These are phyloP conservation scores for Periglandula ipomoeae DNA, from an alignment of 2,329 filamentous ascomycete genomes.

Conservation along the genomic window DNA sequence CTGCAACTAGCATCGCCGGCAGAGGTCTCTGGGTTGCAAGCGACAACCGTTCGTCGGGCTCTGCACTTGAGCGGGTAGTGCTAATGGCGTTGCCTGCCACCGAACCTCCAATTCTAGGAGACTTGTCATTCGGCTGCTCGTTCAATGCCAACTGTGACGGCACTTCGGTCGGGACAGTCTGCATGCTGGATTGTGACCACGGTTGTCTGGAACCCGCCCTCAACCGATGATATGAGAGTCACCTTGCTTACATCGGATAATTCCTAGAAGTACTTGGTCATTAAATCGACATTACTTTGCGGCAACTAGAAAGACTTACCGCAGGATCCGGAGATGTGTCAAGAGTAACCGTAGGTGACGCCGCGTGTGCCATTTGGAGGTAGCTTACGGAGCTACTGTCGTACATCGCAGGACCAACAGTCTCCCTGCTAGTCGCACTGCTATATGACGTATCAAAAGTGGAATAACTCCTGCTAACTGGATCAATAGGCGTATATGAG, in stretches of 20 bases:
- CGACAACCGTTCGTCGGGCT: background rate
- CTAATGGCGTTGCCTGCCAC: background rate
- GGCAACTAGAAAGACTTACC: background rate
- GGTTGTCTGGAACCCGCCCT: conserved; percentile 13
- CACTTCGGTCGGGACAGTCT: background rate
- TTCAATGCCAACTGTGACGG: conserved; percentile 1
- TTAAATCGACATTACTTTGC: background rate
- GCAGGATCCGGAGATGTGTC: background rate
- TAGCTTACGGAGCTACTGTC: background rate
- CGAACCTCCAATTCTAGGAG: background rate
- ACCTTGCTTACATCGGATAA: conserved; percentile 7
- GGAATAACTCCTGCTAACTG: background rate
- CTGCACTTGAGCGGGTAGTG: background rate
- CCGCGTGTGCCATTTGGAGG: conserved; percentile 1
- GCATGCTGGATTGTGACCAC: conserved; percentile 9
- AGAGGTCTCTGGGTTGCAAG: background rate
- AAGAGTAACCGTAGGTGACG: background rate
- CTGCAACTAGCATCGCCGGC: conserved; percentile 4
- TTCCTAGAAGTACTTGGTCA: background rate
- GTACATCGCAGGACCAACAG: background rate
- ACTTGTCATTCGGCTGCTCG: background rate
- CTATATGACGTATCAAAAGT: background rate
- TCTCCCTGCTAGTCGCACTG: background rate
- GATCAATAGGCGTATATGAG: background rate
- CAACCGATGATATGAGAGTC: conserved; percentile 16